Conservation (phyloP, 2,329 filamentous ascomycete genomes). For the Neofusicoccum kwambonambiense region DNA sequence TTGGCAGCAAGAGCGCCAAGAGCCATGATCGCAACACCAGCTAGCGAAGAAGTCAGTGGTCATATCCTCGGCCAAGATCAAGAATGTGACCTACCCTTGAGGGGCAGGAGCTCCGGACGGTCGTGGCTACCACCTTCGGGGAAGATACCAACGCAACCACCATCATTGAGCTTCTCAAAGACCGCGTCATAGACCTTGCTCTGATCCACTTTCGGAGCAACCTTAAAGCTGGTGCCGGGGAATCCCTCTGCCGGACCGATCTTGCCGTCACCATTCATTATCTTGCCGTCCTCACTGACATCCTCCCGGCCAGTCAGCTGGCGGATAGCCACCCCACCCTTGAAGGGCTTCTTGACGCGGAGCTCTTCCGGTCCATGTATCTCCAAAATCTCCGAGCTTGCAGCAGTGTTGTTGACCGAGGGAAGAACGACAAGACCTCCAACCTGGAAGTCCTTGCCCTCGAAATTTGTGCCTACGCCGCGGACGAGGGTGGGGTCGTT, state of each 20-base stretch:
- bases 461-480: conserved; percentile 80
- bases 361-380: conserved; percentile 79
- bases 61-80: neutral
- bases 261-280: conserved; percentile 56
- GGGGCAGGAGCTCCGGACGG: conserved; percentile 81
- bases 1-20: conserved; percentile 83
- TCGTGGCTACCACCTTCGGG: conserved; percentile 96
- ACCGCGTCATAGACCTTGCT: conserved; percentile 91
- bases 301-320: conserved; percentile 82
- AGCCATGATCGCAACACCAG: conserved; percentile 97
- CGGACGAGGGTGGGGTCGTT: conserved; percentile 79
- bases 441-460: conserved; percentile 65
- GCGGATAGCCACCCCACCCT: conserved; percentile 68
- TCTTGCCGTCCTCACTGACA: conserved; percentile 64
- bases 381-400: conserved; percentile 80
- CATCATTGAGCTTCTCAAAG: conserved; percentile 75
- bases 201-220: conserved; percentile 91
- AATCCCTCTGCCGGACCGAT: conserved; percentile 58
- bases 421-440: conserved; percentile 87
- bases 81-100: conserved; percentile 60
- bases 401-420: conserved; percentile 74
- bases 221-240: conserved; percentile 77
- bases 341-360: conserved; percentile 83
- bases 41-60: conserved; percentile 42
- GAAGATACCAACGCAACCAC: conserved; percentile 94